A percentile compares a stretch with the other conserved stretches of the same genome.
phyloP scores from a whole-genome alignment of 2,329 filamentous ascomycete species.

The Fusarium mangiferae region DNA sequence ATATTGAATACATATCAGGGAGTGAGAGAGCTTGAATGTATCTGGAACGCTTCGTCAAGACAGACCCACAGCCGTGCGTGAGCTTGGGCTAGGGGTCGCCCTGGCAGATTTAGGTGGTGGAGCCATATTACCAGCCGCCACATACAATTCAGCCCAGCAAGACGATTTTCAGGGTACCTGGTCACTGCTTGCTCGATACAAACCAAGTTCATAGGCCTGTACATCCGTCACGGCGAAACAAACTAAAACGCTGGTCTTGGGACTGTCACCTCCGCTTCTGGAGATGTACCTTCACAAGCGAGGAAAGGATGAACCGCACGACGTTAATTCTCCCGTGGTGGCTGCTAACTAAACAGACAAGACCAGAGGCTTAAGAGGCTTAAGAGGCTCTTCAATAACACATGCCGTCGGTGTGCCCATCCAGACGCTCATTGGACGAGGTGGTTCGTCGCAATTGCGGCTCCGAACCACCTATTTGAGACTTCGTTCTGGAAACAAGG shows the following conservation, averaged over 20 bases:
- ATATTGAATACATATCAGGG: conserved; percentile 19
- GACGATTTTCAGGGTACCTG: conserved; percentile 33
- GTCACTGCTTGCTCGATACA: conserved; percentile 5
- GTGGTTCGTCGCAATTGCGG: conserved; percentile 26
- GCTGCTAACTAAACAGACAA: conserved; percentile 33
- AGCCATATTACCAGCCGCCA: conserved; percentile 40
- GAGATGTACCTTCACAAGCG: conserved; percentile 3
- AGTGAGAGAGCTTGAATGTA: conserved; percentile 25
- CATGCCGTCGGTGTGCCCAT: conserved; percentile 22
- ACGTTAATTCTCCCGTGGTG: conserved; percentile 19
- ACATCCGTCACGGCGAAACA: neutral
- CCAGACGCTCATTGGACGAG: conserved; percentile 10
- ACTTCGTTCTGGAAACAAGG: conserved; percentile 3
- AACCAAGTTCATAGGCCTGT: neutral
- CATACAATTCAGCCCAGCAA: conserved; percentile 39
- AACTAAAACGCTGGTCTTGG: neutral
- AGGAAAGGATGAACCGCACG: conserved; percentile 18
- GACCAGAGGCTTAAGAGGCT: neutral
- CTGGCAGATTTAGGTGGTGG: conserved; percentile 37
- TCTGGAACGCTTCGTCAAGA: conserved; percentile 35
- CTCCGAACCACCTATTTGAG: conserved; percentile 24
- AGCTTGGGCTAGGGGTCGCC: conserved; percentile 33
- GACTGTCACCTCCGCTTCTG: neutral
- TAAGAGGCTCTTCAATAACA: conserved; percentile 7
- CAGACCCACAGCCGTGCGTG: conserved; percentile 37